Percentiles rank a stretch among this genome's conserved stretches.
Evolutionary conservation across 352 stramenopile genomes (phyloP).

Genomic region (Thraustochytrium striatum): DNA sequence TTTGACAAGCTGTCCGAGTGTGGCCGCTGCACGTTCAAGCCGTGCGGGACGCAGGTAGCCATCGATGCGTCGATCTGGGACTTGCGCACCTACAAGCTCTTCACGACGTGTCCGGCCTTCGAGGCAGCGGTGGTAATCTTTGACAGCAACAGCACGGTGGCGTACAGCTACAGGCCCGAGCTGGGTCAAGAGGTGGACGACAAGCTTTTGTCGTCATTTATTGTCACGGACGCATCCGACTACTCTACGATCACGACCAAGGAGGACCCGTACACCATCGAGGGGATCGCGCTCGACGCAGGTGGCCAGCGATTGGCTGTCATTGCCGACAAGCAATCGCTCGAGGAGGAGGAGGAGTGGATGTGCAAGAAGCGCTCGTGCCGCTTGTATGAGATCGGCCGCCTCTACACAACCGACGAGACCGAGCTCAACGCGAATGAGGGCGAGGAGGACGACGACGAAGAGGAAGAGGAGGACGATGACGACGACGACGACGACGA

Average conservation of each 20-base stretch:
- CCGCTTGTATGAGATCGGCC: slow-evolving; percentile 37
- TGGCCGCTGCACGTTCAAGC: slow-evolving; percentile 72
- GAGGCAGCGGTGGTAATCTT: slow-evolving; percentile 73
- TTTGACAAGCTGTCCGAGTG: slow-evolving; percentile 79
- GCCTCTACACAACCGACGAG: background rate
- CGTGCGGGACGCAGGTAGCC: slow-evolving; percentile 74
- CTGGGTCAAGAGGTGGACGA: background rate
- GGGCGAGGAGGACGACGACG: slow-evolving; percentile 20
- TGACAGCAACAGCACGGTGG: slow-evolving; percentile 62
- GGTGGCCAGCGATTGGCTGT: slow-evolving; percentile 16
- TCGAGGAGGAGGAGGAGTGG: slow-evolving; percentile 28
- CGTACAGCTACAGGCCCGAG: slow-evolving; percentile 70
- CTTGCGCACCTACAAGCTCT: slow-evolving; percentile 71
- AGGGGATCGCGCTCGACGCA: slow-evolving; percentile 33
- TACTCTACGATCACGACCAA: slow-evolving; percentile 47
- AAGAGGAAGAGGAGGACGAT: background rate
- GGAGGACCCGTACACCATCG: slow-evolving; percentile 16
- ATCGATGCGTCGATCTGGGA: slow-evolving; percentile 80
- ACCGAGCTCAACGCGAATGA: background rate
- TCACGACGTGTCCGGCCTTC: slow-evolving; percentile 73
- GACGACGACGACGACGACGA: slow-evolving; percentile 38
- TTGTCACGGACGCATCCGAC: slow-evolving; percentile 25
- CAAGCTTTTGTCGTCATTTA: background rate
- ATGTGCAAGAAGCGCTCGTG: background rate
- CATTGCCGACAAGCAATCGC: background rate